Conservation (phyloP, 176 grass and related monocot species). For the Triticum timopheevii region DNA sequence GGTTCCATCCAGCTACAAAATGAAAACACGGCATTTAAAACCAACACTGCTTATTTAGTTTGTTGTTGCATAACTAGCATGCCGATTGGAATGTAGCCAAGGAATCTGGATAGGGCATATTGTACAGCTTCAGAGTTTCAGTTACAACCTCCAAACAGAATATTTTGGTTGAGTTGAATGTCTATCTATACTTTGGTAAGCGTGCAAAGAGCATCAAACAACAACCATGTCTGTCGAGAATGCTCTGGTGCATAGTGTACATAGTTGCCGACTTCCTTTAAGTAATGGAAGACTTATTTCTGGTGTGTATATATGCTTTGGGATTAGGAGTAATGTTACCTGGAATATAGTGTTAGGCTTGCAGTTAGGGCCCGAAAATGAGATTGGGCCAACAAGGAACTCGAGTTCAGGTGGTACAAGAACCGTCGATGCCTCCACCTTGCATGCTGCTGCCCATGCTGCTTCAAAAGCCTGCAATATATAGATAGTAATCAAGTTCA, state of each 20-base stretch:
- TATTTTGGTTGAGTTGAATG: background rate
- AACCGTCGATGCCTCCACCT: conserved; percentile 75
- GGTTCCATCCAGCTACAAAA: conserved; percentile 73
- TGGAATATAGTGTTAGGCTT: conserved; percentile 84
- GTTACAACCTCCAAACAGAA: background rate
- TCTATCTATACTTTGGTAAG: background rate
- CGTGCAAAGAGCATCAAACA: background rate
- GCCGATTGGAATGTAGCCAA: background rate
- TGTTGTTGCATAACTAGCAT: background rate
- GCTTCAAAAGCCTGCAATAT: conserved; percentile 72
- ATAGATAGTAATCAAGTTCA: conserved; percentile 12
- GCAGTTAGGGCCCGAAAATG: conserved; percentile 89
- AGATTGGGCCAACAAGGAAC: conserved; percentile 81
- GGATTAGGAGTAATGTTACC: conserved; percentile 44
- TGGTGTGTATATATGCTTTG: background rate
- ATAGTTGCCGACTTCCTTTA: background rate
- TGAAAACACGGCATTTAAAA: conserved; percentile 3
- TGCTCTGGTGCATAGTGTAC: too few species aligned
- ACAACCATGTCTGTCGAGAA: background rate
- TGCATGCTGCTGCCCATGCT: conserved; percentile 87
- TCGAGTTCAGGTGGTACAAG: conserved; percentile 63
- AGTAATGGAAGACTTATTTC: background rate
- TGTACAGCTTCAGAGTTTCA: background rate
- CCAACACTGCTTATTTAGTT: background rate
- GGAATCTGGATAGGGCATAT: background rate